Evolutionary conservation across 2,329 filamentous ascomycete genomes (phyloP), one percentile per base, ranked within the genome.

Genomic region (Aspergillus sp.): DNA sequence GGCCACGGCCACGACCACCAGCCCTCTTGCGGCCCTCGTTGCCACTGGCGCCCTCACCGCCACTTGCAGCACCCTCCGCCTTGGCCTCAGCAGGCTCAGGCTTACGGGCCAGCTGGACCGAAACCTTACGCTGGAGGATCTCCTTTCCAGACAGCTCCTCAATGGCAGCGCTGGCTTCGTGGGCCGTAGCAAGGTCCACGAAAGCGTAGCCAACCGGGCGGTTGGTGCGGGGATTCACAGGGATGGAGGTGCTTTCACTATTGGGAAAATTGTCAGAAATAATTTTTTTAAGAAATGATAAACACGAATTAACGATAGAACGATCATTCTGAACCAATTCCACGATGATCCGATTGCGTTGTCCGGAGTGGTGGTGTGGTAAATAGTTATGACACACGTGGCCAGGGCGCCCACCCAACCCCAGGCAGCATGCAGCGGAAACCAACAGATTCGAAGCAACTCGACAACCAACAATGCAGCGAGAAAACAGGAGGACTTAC

Each of bases 141-240:
- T 94, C 90, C 79, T 96, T 90, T 72, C 91, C 91, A 62, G 93
- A 96, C 56, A 98, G 86, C 75, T 95, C 89, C 61, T 82, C 78
- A 62, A 98, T 97, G 65, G 93, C 93, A 70, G 90, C 88, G 75
- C 96, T 88, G 53, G 93, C 93, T 78, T 97, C 93, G 56, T 82
- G 83, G 48, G 93, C 88, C 54, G 91, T 96, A 50, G 89, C 94
- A 56, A 98, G 86, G 68, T 97, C 93, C 70, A 98, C 93, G 69
- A 98, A 98, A 67, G 93, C 93, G 73, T 97, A 98, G 67, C 93
- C 93, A 70, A 98, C 93, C 54, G 93, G 91, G 69, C 93, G 91
- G 74, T 90, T 91, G 74, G 91, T 98, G 72, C 93, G 91, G 68
- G 93, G 93, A 80, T 98, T 97, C 82, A 94, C 95, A 59, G 93